A percentile compares a stretch with the other conserved stretches of the same genome.
Conservation (phyloP, 1,139 yeast species). For the Diutina scorzettiae region DNA sequence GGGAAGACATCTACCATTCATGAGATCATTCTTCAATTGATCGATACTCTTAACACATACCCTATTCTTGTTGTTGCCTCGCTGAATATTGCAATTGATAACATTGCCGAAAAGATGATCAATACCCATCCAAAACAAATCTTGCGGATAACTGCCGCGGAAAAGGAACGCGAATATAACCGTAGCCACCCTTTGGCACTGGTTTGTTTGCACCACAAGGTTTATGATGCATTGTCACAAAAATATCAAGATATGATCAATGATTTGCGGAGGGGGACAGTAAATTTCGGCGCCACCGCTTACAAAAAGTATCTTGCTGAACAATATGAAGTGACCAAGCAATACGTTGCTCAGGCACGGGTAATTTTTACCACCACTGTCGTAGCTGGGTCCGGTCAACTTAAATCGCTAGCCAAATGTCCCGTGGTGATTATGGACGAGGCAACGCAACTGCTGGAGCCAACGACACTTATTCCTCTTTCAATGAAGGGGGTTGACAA, state of each 20-base stretch:
- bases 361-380: slow-evolving; percentile 64
- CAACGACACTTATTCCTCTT: slow-evolving; percentile 55
- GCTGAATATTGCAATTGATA: slow-evolving; percentile 65
- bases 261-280: slow-evolving; percentile 27
- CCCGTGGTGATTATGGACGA: slow-evolving; percentile 54
- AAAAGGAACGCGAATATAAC: slow-evolving; percentile 51
- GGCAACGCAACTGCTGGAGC: slow-evolving; percentile 62
- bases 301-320: slow-evolving; percentile 37
- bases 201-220: slow-evolving; percentile 54
- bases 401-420: slow-evolving; percentile 40
- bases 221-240: slow-evolving; percentile 36
- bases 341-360: slow-evolving; percentile 49
- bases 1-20: slow-evolving; percentile 58
- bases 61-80: slow-evolving; percentile 70
- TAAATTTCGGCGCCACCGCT: slow-evolving; percentile 20
- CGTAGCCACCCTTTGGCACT: slow-evolving; percentile 41
- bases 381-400: slow-evolving; percentile 55
- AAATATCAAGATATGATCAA: slow-evolving; percentile 28
- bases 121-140: slow-evolving; percentile 38
- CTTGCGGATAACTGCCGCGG: slow-evolving; percentile 47
- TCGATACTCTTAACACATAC: slow-evolving; percentile 37
- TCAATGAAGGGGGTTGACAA: slow-evolving; percentile 58
- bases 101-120: slow-evolving; percentile 58
- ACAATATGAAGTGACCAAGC: slow-evolving; percentile 32
- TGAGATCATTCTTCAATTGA: slow-evolving; percentile 52